Percentiles rank a stretch among this genome's conserved stretches.
Conservation (phyloP, 73 alveolate genomes). For the Paramecium pentaurelia region DNA sequence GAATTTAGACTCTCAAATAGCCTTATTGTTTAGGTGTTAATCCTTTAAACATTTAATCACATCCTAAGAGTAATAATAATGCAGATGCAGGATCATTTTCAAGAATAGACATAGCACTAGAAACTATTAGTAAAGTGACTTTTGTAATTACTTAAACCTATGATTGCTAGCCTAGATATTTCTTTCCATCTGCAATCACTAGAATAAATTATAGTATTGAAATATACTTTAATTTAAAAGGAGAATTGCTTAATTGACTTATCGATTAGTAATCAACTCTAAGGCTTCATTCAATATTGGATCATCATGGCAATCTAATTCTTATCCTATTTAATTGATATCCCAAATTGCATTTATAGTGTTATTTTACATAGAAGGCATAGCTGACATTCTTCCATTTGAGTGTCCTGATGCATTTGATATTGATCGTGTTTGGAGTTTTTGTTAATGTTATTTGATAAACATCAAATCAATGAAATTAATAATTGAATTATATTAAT, state of each 20-base stretch:
- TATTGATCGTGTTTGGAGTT: neutral
- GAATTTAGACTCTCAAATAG: slow-evolving; percentile 1
- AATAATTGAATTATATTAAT: neutral
- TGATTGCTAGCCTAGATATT: slow-evolving; percentile 38
- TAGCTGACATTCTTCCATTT: neutral
- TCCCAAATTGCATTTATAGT: slow-evolving; percentile 37
- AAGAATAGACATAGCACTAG: slow-evolving; percentile 34
- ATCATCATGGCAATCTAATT: slow-evolving; percentile 42
- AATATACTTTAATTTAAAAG: neutral
- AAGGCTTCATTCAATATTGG: neutral
- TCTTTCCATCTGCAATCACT: slow-evolving; percentile 24
- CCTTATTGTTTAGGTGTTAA: slow-evolving; percentile 3
- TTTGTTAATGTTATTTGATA: neutral
- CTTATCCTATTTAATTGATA: slow-evolving; percentile 11
- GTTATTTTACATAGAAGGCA: neutral
- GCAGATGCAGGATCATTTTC: slow-evolving; percentile 41
- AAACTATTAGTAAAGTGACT: neutral
- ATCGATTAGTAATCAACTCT: neutral
- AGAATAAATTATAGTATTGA: neutral
- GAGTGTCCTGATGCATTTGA: slow-evolving; percentile 5
- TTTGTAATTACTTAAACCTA: neutral
- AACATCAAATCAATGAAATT: neutral
- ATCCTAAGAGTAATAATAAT: neutral
- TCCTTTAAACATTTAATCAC: slow-evolving; percentile 35
- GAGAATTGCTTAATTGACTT: slow-evolving; percentile 9